phyloP scores from a whole-genome alignment of 2,329 filamentous ascomycete genomes.

The Harringtonia lauricola region DNA sequence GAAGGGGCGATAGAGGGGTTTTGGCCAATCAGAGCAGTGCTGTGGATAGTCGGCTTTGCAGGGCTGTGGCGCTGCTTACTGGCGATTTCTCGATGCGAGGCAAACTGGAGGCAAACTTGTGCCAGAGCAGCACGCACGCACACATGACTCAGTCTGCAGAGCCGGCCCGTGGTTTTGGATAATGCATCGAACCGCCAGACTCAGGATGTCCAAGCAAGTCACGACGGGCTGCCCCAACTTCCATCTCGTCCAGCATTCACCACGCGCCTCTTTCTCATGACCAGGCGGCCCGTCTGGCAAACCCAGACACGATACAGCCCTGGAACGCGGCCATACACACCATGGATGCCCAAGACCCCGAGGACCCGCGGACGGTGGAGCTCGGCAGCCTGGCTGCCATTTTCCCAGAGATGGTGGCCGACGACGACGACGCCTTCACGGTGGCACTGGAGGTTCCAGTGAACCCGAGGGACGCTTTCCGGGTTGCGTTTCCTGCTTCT shows the following conservation, averaged over 20 bases:
- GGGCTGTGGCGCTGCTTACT: neutral
- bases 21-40: conserved; percentile 2
- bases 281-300: too few relatives aligned
- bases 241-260: too few relatives aligned
- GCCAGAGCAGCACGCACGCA: too few relatives aligned
- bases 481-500: conserved; percentile 44
- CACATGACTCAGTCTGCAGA: too few relatives aligned
- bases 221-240: too few relatives aligned
- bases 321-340: neutral
- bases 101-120: too few relatives aligned
- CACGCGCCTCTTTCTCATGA: too few relatives aligned
- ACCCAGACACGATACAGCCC: neutral
- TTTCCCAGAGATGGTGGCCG: conserved; percentile 50
- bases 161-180: too few relatives aligned
- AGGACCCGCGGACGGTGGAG: conserved; percentile 46
- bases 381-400: conserved; percentile 52
- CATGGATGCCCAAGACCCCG: conserved; percentile 18
- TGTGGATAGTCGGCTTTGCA: too few relatives aligned
- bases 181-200: too few relatives aligned
- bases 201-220: too few relatives aligned
- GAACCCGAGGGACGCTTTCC: conserved; percentile 40
- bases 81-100: too few relatives aligned
- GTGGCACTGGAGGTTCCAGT: conserved; percentile 49
- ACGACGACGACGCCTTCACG: conserved; percentile 30
- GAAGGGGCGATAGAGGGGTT: conserved; percentile 1